Conservation (phyloP, 441 rosid species). For the Gossypium trilobum region DNA sequence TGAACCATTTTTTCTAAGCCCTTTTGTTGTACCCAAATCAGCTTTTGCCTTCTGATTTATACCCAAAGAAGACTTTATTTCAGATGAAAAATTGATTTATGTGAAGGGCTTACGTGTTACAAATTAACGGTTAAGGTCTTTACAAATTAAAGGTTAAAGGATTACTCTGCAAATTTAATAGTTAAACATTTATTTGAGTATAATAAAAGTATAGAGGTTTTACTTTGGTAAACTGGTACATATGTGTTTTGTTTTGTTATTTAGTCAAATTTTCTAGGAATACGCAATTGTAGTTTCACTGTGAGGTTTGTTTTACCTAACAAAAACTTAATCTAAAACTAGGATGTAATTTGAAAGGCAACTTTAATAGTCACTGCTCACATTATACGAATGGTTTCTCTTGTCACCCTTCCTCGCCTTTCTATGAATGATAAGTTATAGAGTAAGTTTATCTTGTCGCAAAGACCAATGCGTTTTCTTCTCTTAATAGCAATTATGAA, state of each 20-base stretch:
- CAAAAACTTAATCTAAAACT: background rate
- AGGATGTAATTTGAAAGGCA: background rate
- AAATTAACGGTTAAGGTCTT: background rate
- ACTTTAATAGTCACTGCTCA: background rate
- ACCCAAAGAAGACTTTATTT: background rate
- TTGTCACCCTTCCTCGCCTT: background rate
- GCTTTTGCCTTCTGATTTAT: background rate
- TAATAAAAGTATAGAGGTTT: background rate
- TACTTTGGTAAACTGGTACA: background rate
- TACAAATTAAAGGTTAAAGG: background rate
- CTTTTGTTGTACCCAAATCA: background rate
- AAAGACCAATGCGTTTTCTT: background rate
- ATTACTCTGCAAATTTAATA: background rate
- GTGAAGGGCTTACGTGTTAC: background rate
- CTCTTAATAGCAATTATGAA: background rate
- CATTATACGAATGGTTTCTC: background rate
- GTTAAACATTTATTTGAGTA: background rate
- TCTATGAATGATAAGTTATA: background rate
- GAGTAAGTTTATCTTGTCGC: background rate
- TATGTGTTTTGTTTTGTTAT: background rate
- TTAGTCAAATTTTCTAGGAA: background rate
- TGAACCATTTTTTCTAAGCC: background rate
- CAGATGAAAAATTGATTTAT: background rate
- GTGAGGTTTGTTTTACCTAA: background rate
- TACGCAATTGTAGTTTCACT: background rate